A percentile compares a stretch with the other conserved stretches of the same genome.
Conservation (phyloP, 108 stramenopile species). For the Schizochytrium sp. region DNA sequence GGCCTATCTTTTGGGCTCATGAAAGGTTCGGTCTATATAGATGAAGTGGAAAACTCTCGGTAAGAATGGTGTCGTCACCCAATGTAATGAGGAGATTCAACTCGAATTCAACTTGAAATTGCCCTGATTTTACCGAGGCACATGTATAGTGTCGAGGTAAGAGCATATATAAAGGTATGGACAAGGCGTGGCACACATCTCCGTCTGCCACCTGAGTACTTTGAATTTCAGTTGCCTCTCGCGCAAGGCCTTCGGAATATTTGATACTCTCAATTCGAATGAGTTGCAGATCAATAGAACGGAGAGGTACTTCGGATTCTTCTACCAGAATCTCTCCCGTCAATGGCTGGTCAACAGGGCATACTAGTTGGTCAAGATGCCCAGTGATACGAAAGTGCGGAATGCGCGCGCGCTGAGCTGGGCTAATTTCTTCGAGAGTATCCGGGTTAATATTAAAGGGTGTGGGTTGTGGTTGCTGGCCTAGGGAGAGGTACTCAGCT, state of each 20-base stretch:
- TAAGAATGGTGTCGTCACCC: slow-evolving; percentile 69
- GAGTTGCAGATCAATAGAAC: slow-evolving; percentile 74
- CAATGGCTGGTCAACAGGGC: slow-evolving; percentile 70
- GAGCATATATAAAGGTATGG: slow-evolving; percentile 75
- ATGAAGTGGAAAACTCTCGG: slow-evolving; percentile 71
- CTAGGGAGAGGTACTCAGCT: not conserved
- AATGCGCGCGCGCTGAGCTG: not conserved
- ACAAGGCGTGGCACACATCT: slow-evolving; percentile 69
- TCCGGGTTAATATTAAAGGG: slow-evolving; percentile 61
- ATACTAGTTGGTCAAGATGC: slow-evolving; percentile 60
- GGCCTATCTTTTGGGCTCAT: not conserved
- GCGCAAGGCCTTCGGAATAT: slow-evolving; percentile 62
- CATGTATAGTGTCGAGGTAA: slow-evolving; percentile 75
- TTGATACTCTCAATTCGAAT: slow-evolving; percentile 72
- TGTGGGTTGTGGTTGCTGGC: not conserved
- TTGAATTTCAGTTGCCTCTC: slow-evolving; percentile 76
- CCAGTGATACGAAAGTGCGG: slow-evolving; percentile 67
- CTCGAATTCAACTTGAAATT: slow-evolving; percentile 72
- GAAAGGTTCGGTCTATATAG: slow-evolving; percentile 60
- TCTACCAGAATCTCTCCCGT: slow-evolving; percentile 74
- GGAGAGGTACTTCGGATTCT: slow-evolving; percentile 53
- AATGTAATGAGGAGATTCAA: slow-evolving; percentile 71
- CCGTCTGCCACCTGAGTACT: slow-evolving; percentile 74
- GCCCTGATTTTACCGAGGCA: slow-evolving; percentile 65
- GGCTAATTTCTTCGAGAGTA: slow-evolving; percentile 58